Conservation (phyloP, 768 basidiomycete genomes). For the Psilocybe tampanensis region DNA sequence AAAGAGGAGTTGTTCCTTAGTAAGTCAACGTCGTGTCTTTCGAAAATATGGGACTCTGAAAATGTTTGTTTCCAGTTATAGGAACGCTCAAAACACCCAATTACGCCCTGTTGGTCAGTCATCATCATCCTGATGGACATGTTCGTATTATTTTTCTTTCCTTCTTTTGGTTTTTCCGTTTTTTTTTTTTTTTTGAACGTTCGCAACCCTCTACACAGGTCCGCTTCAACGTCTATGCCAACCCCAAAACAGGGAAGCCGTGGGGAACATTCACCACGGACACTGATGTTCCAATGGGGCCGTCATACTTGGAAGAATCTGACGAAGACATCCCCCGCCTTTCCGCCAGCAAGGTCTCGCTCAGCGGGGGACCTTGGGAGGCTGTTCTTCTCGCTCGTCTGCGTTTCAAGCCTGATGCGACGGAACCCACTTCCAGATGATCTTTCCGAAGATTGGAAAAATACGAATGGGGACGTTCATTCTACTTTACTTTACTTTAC, state of each 20-base stretch:
- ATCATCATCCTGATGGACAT: conserved; percentile 53
- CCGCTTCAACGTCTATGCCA: conserved; percentile 71
- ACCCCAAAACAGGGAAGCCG: conserved; percentile 51
- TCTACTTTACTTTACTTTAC: too few species aligned
- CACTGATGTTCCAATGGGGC: conserved; percentile 47
- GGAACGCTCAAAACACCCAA: conserved; percentile 72
- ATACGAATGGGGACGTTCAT: too few species aligned
- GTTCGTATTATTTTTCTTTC: conserved; percentile 32
- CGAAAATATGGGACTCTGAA: not conserved
- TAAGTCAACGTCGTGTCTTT: conserved; percentile 24
- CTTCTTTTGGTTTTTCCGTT: not conserved
- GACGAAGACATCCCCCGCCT: conserved; percentile 37
- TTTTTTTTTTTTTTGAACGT: not conserved
- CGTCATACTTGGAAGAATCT: conserved; percentile 37
- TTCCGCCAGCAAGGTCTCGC: conserved; percentile 59
- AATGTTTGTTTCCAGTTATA: conserved; percentile 43
- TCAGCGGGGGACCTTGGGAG: conserved; percentile 46
- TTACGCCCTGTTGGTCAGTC: conserved; percentile 77
- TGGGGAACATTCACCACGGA: conserved; percentile 79
- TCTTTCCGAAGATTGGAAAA: not conserved
- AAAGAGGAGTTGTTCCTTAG: conserved; percentile 64
- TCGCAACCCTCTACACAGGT: conserved; percentile 33
- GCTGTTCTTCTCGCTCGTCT: conserved; percentile 65
- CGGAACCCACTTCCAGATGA: conserved; percentile 50
- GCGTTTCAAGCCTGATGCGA: conserved; percentile 63